A percentile compares a stretch with the other conserved stretches of the same genome.
Conservation (phyloP, 345 rosid species). For the Theobroma cacao region DNA sequence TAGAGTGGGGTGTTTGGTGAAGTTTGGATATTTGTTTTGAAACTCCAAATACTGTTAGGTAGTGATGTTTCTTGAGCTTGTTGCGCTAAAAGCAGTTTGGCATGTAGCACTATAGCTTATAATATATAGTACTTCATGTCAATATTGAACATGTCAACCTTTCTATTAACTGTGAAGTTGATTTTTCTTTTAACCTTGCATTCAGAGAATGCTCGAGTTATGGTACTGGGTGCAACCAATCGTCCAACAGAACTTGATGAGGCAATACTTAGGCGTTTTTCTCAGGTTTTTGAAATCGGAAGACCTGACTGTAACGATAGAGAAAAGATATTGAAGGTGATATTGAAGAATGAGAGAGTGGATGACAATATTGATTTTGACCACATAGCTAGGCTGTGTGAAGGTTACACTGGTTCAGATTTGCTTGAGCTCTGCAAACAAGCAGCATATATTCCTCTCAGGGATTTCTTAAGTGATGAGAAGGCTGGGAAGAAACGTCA, state of each 20-base stretch:
- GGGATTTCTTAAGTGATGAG: conserved; percentile 79
- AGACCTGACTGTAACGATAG: conserved; percentile 71
- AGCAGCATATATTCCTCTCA: conserved; percentile 84
- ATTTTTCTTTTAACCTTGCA: conserved; percentile 5
- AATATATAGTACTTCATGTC: neutral
- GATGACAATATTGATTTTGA: conserved; percentile 60
- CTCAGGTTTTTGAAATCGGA: conserved; percentile 95
- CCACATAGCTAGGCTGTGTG: conserved; percentile 59
- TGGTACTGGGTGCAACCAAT: conserved; percentile 98
- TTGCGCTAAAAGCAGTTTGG: neutral
- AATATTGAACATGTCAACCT: neutral
- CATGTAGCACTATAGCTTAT: neutral
- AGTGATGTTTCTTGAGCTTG: neutral
- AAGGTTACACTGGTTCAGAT: conserved; percentile 88
- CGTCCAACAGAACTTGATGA: conserved; percentile 96
- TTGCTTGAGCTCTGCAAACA: conserved; percentile 94
- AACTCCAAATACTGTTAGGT: neutral
- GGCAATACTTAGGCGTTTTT: conserved; percentile 89
- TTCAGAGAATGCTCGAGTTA: conserved; percentile 81
- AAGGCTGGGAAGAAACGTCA: conserved; percentile 53
- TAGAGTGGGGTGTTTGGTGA: neutral
- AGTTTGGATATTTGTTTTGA: neutral
- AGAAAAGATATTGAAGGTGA: conserved; percentile 77
- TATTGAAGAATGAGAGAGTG: conserved; percentile 74
- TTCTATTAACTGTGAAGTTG: neutral